Percentiles rank a stretch among this genome's conserved stretches.
These are phyloP conservation scores for Venturiaceae sp. DNA, from an alignment of 2,329 filamentous ascomycete species.

Conservation along the genomic window DNA sequence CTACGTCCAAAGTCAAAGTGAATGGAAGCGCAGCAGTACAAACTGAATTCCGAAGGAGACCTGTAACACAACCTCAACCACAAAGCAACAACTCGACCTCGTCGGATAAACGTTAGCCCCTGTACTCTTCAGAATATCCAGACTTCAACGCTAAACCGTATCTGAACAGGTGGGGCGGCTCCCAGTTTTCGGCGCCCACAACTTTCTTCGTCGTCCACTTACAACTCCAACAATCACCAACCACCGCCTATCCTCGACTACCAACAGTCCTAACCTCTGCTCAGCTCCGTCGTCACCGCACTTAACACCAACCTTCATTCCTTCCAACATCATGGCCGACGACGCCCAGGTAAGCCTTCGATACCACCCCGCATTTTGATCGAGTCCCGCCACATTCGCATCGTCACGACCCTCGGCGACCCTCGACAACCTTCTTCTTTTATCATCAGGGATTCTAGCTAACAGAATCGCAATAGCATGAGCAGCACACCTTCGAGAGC, in stretches of 20 bases:
- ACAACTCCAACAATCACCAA: neutral
- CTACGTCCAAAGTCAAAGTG: neutral
- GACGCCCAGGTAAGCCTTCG: constrained; percentile 50
- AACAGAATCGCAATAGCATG: constrained; percentile 30
- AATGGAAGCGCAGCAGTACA: neutral
- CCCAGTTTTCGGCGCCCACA: no score
- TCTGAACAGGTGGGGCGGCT: no score
- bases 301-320: constrained; percentile 17
- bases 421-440: constrained; percentile 26
- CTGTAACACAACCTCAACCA: no score
- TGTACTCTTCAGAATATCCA: no score
- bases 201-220: no score
- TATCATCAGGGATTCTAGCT: constrained; percentile 9
- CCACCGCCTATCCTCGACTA: neutral
- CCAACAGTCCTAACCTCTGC: constrained; percentile 9
- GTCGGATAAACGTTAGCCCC: no score
- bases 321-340: constrained; percentile 50
- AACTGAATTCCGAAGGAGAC: no score
- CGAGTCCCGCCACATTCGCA: constrained; percentile 7
- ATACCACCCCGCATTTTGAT: constrained; percentile 10
- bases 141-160: no score
- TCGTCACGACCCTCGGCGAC: constrained; percentile 11
- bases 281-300: constrained; percentile 18
- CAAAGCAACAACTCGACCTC: no score
- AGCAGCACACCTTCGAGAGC: constrained; percentile 71